Evolutionary conservation across 2,329 filamentous ascomycete species (phyloP).

Genomic region (Monosporascus sp.): DNA sequence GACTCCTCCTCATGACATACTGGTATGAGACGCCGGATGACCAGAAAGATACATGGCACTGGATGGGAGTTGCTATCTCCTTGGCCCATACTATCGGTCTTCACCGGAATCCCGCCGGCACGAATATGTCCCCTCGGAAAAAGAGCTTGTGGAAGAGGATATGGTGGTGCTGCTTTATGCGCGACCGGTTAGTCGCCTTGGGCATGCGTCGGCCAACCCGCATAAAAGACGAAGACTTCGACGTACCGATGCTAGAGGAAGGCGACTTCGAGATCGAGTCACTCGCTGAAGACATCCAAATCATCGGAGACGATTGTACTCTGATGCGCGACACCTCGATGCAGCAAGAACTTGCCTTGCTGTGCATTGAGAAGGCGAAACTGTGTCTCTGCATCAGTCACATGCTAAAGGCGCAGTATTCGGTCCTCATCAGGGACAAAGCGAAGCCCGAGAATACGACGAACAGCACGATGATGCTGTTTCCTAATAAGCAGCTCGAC

Average conservation of each 20-base stretch:
- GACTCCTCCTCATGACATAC: slow-evolving; percentile 87
- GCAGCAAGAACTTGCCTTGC: slow-evolving; percentile 73
- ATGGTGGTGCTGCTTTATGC: slow-evolving; percentile 98
- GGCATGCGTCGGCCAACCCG: slow-evolving; percentile 90
- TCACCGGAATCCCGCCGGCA: slow-evolving; percentile 76
- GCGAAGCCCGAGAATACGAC: slow-evolving; percentile 72
- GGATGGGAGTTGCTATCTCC: slow-evolving; percentile 95
- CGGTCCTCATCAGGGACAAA: slow-evolving; percentile 79
- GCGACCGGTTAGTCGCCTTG: slow-evolving; percentile 84
- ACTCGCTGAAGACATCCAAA: slow-evolving; percentile 61
- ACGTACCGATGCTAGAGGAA: slow-evolving; percentile 83
- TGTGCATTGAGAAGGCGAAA: slow-evolving; percentile 90
- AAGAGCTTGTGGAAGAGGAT: slow-evolving; percentile 89
- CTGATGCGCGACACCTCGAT: slow-evolving; percentile 65
- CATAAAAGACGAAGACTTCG: slow-evolving; percentile 89
- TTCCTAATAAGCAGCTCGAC: slow-evolving; percentile 82
- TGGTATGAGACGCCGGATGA: slow-evolving; percentile 98
- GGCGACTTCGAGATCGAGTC: slow-evolving; percentile 76
- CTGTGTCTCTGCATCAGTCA: slow-evolving; percentile 85
- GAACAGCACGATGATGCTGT: slow-evolving; percentile 77
- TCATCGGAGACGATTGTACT: slow-evolving; percentile 65
- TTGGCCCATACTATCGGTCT: slow-evolving; percentile 89
- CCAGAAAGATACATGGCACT: slow-evolving; percentile 97
- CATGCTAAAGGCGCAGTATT: slow-evolving; percentile 87
- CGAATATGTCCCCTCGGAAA: slow-evolving; percentile 66